Conservation (phyloP, 192 early-diverging fungal genomes). For the Linnemannia zychae region DNA sequence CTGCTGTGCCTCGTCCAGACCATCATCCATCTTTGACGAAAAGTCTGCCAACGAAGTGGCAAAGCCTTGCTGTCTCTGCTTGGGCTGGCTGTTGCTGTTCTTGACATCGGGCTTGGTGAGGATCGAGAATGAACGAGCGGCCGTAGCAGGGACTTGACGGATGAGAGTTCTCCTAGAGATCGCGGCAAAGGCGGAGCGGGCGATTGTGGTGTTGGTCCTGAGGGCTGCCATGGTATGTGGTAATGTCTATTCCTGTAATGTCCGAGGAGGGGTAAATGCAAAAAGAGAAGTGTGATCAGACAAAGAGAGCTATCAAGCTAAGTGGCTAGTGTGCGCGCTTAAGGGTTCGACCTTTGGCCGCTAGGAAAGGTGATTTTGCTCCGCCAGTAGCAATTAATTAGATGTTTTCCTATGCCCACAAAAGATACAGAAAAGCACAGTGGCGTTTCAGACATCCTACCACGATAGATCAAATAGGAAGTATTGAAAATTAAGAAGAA, state of each 20-base stretch:
- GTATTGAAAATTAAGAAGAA: too few relatives aligned
- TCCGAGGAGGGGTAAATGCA: background rate
- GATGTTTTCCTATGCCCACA: too few relatives aligned
- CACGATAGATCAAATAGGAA: too few relatives aligned
- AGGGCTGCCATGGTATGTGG: conserved; percentile 27
- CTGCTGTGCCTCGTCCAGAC: conserved; percentile 43
- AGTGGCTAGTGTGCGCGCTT: background rate
- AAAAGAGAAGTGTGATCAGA: background rate
- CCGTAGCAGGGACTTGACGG: background rate
- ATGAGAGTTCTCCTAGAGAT: background rate
- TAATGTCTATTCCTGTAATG: background rate
- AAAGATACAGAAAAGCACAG: too few relatives aligned
- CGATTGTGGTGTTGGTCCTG: conserved; percentile 26
- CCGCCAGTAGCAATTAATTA: background rate
- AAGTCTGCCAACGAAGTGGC: conserved; percentile 40
- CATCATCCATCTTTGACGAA: conserved; percentile 21
- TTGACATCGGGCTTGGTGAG: conserved; percentile 10
- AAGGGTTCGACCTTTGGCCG: background rate
- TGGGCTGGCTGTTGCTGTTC: conserved; percentile 1
- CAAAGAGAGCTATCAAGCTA: background rate
- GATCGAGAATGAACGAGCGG: conserved; percentile 21
- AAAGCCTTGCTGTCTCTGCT: conserved; percentile 22
- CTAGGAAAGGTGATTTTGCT: background rate
- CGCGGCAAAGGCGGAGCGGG: conserved; percentile 6
- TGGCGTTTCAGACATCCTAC: too few relatives aligned